Evolutionary conservation across 768 basidiomycete genomes (phyloP).

Genomic region (Suillus clintonianus): DNA sequence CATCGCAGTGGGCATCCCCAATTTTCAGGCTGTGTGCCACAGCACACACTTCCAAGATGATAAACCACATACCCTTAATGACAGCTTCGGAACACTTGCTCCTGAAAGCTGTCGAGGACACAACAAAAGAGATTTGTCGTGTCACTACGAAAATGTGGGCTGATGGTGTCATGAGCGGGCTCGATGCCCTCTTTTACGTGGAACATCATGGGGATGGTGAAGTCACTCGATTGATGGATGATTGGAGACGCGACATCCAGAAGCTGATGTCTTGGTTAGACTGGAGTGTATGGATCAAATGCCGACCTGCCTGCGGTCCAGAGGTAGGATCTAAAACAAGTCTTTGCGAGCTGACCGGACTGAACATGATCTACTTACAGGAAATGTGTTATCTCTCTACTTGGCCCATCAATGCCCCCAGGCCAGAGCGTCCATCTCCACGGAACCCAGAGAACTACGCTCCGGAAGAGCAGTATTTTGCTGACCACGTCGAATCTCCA

Average conservation of each 20-base stretch:
- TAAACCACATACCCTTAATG: slow-evolving; percentile 2
- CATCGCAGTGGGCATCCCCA: too few relatives aligned
- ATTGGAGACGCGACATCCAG: slow-evolving; percentile 14
- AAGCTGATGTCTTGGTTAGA: too few relatives aligned
- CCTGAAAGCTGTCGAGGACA: slow-evolving; percentile 11
- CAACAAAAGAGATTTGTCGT: slow-evolving; percentile 15
- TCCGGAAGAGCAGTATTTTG: background rate
- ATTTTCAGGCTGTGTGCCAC: slow-evolving; percentile 10
- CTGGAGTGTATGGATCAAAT: too few relatives aligned
- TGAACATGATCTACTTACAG: slow-evolving; percentile 7
- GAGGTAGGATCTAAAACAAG: background rate
- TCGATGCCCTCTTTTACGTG: slow-evolving; percentile 1
- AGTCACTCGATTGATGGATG: slow-evolving; percentile 1
- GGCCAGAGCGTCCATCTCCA: background rate
- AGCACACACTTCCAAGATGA: slow-evolving; percentile 10
- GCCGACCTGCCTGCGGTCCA: too few relatives aligned
- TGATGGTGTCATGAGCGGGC: slow-evolving; percentile 11
- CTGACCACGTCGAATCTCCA: background rate
- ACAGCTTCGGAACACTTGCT: slow-evolving; percentile 15
- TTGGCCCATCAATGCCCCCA: slow-evolving; percentile 15
- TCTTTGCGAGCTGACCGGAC: background rate
- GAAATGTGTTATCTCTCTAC: slow-evolving; percentile 29
- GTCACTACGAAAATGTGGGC: slow-evolving; percentile 24
- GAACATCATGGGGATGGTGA: background rate
- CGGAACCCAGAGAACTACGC: background rate